A percentile compares a stretch with the other conserved stretches of the same genome.
phyloP scores from a whole-genome alignment of 768 basidiomycete genomes.

The Termitomyces sp. region DNA sequence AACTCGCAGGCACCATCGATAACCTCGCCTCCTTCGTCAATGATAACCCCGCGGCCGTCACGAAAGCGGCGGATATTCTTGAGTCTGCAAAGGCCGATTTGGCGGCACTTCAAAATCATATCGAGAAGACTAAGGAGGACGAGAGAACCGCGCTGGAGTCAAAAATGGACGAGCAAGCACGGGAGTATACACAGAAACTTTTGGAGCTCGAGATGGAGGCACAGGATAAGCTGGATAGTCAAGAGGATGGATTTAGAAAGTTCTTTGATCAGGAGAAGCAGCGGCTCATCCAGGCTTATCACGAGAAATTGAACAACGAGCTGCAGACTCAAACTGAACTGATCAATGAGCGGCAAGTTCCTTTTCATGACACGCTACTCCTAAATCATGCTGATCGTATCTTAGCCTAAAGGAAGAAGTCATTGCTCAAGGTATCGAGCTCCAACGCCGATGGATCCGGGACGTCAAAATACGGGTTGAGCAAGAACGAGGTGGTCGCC shows the following conservation, averaged over 20 bases:
- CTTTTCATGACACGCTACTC: not conserved
- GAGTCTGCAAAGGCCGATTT: slow-evolving; percentile 80
- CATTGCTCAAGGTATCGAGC: slow-evolving; percentile 93
- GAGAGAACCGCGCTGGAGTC: slow-evolving; percentile 63
- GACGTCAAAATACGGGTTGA: slow-evolving; percentile 96
- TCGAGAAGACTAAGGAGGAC: slow-evolving; percentile 75
- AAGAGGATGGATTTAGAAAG: slow-evolving; percentile 82
- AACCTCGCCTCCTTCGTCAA: slow-evolving; percentile 81
- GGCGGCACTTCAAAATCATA: slow-evolving; percentile 65
- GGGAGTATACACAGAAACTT: slow-evolving; percentile 77
- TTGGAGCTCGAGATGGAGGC: slow-evolving; percentile 82
- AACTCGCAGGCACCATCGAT: slow-evolving; percentile 92
- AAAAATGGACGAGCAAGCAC: slow-evolving; percentile 75
- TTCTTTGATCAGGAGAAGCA: slow-evolving; percentile 75
- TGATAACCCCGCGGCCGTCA: slow-evolving; percentile 60
- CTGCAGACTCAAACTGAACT: slow-evolving; percentile 84
- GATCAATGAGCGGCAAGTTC: slow-evolving; percentile 84
- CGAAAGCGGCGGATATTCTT: slow-evolving; percentile 69
- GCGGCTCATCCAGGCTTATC: slow-evolving; percentile 71
- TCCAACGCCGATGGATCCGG: slow-evolving; percentile 94
- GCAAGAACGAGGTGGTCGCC: slow-evolving; percentile 90
- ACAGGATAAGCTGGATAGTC: slow-evolving; percentile 78
- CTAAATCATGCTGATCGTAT: not conserved
- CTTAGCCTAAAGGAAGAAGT: slow-evolving; percentile 88
- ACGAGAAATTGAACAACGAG: slow-evolving; percentile 82